Evolutionary conservation across 2,329 filamentous ascomycete genomes (phyloP), one percentile per base, ranked within the genome.

Genomic region (Epichloe bromicola): DNA sequence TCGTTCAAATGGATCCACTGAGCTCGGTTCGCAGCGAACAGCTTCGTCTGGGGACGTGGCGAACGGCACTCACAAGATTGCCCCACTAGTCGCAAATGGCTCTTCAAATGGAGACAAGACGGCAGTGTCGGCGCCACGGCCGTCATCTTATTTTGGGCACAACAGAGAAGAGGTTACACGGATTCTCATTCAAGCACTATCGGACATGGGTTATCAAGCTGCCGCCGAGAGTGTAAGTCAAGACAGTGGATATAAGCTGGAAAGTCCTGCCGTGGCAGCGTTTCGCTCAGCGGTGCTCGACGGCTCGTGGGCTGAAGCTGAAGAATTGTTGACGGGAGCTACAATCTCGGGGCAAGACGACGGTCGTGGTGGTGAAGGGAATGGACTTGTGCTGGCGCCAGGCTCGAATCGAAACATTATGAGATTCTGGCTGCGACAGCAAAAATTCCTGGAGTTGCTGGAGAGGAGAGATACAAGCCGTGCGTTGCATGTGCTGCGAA

Each of bases 391-490:
- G 15, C 74, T 97, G 49, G 80, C 84, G 15, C 79, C 86, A 42
- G 83, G 80, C 23, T 85, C 88, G 6, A 85, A 95, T 60, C 77
- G 78, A 52, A 81, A 84, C 57, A 75, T 85, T 49, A 91, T 98
- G 85, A 78, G 84, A 45, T 96, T 97, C 65, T 83, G 83, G 73
- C 74, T 98, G 60, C 79, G 91, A 56, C 86, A 95, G 63, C 93
- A 98, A 65, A 97, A 97, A 66, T 98, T 91, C 60, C 73, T 98
- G 33, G 93, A 98, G 69, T 72, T 95, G 8, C 71, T 98, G 42
- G 90, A 97, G 65, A 73, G 75, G 60, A 75, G 82, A 57, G 83
- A 96, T 59, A 79, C 87, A 8, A 76, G 76, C 14, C 75, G 77
- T 48, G 93, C 91, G 7, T 73, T 98, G 52, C 75, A 76, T 61